Conservation (phyloP, 176 grass and related monocot species). For the Lolium perenne region DNA sequence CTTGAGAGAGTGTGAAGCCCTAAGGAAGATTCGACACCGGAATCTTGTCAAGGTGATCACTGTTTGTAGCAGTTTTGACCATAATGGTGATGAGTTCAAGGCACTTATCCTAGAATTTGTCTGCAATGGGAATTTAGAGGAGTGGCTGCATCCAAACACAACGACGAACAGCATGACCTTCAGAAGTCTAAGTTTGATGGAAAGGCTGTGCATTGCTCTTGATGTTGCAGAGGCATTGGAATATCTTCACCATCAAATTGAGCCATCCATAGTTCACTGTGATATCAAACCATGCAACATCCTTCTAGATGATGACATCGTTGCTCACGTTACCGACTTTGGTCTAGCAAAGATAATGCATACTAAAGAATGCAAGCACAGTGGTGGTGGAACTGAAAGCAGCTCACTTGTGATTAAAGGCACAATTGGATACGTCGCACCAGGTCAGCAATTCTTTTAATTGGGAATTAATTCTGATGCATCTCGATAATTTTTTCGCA, state of each 20-base stretch:
- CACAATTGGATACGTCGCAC: constrained; percentile 57
- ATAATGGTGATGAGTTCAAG: constrained; percentile 39
- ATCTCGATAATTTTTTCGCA: not conserved
- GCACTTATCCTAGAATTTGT: constrained; percentile 45
- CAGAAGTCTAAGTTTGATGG: constrained; percentile 22
- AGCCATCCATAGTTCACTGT: constrained; percentile 56
- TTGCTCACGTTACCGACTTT: constrained; percentile 59
- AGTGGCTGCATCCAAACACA: constrained; percentile 32
- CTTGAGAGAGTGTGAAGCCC: constrained; percentile 37
- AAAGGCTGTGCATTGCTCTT: constrained; percentile 29
- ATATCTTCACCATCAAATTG: constrained; percentile 34
- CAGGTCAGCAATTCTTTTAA: constrained; percentile 31
- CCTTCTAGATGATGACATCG: constrained; percentile 61
- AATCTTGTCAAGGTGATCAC: constrained; percentile 47
- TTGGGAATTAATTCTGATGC: not conserved
- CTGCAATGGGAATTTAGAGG: constrained; percentile 43
- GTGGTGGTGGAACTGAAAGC: not conserved
- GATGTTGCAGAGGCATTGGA: constrained; percentile 45
- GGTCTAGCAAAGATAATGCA: constrained; percentile 52
- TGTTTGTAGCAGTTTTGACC: constrained; percentile 24
- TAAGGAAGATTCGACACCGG: constrained; percentile 36
- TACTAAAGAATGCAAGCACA: constrained; percentile 15
- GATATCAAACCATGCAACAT: constrained; percentile 72
- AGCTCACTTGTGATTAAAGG: constrained; percentile 53
- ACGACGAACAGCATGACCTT: not conserved